A percentile compares a stretch with the other conserved stretches of the same genome.
These are phyloP conservation scores for Gynandropsis gynandra DNA, from an alignment of 345 rosid species.

Conservation along the genomic window DNA sequence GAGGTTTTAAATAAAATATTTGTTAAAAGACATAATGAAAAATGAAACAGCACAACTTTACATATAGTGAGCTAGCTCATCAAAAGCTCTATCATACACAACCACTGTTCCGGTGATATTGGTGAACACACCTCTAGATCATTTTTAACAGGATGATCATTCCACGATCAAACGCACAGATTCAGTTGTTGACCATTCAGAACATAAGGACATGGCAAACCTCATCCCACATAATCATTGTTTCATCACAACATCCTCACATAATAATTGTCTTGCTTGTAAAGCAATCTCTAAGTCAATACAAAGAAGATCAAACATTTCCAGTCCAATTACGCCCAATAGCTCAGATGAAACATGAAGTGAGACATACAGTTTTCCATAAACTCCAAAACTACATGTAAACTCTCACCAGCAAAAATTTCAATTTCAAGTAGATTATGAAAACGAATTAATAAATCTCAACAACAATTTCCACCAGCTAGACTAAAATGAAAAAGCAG, in stretches of 20 bases:
- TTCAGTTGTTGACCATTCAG: not conserved
- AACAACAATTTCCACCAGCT: too few species aligned
- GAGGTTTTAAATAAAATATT: not conserved
- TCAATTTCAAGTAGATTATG: not conserved
- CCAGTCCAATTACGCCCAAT: too few species aligned
- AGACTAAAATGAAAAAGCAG: too few species aligned
- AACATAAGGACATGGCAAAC: constrained; percentile 6
- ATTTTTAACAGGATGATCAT: constrained; percentile 6
- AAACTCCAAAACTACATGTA: constrained; percentile 6
- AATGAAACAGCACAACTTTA: not conserved
- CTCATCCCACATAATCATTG: not conserved
- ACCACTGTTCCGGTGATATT: not conserved
- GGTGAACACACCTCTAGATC: not conserved
- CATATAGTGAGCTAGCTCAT: not conserved
- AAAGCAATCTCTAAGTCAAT: not conserved
- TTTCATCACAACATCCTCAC: not conserved
- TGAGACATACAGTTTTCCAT: not conserved
- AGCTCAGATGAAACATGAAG: not conserved
- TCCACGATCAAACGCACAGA: not conserved
- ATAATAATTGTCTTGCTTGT: not conserved
- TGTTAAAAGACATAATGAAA: not conserved
- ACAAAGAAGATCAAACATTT: not conserved
- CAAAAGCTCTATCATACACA: not conserved
- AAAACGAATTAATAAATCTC: not conserved
- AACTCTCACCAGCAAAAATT: not conserved